phyloP scores from a whole-genome alignment of 768 basidiomycete species.

The Kwoniella sp. region DNA sequence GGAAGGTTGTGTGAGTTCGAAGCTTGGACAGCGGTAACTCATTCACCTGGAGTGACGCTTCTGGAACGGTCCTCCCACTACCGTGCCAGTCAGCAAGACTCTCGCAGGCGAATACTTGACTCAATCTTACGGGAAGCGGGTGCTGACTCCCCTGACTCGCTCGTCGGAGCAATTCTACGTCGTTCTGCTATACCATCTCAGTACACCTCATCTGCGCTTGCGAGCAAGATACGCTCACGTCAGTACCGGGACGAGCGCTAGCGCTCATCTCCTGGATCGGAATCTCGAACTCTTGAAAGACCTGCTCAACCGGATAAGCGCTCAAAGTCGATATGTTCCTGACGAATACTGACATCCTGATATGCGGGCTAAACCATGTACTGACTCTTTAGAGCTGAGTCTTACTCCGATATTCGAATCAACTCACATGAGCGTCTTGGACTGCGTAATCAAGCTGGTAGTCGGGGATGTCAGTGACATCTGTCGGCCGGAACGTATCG shows the following conservation, averaged over 20 bases:
- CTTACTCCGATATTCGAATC: no score
- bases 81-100: neutral
- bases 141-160: constrained; percentile 19
- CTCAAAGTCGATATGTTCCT: no score
- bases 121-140: constrained; percentile 20
- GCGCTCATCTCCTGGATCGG: constrained; percentile 7
- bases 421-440: constrained; percentile 3
- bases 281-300: constrained; percentile 18
- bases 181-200: neutral
- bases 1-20: no score
- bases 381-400: neutral
- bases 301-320: no score
- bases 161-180: constrained; percentile 22
- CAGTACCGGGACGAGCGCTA: constrained; percentile 19
- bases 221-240: constrained; percentile 6
- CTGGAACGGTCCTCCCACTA: constrained; percentile 27
- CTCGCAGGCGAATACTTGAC: neutral
- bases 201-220: neutral
- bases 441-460: neutral
- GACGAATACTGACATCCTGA: constrained; percentile 4
- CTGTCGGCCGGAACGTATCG: no score
- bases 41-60: constrained; percentile 6
- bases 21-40: no score
- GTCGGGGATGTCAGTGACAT: no score
- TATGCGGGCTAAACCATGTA: neutral